Percentiles rank a stretch among this genome's conserved stretches.
These are phyloP conservation scores for Paramecium sexaurelia DNA, from an alignment of 73 alveolate genomes.

Conservation along the genomic window DNA sequence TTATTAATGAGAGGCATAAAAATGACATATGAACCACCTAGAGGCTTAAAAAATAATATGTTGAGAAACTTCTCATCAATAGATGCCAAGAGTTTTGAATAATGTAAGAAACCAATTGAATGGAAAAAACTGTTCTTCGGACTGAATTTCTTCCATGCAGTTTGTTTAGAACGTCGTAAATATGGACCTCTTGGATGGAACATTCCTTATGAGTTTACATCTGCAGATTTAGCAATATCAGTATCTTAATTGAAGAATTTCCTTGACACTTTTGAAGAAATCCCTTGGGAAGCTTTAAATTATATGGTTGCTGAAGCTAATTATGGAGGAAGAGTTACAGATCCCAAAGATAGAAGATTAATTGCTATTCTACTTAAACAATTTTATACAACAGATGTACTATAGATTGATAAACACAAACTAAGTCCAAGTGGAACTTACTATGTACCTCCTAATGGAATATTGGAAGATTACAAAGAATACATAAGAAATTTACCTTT, in stretches of 20 bases:
- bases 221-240: conserved; percentile 75
- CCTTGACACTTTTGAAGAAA: conserved; percentile 92
- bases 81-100: conserved; percentile 90
- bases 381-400: conserved; percentile 94
- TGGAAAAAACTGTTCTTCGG: conserved; percentile 94
- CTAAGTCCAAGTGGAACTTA: conserved; percentile 78
- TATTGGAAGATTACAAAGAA: conserved; percentile 82
- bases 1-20: conserved; percentile 95
- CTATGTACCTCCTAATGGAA: conserved; percentile 92
- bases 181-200: conserved; percentile 99
- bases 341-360: conserved; percentile 98
- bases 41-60: conserved; percentile 96
- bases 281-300: conserved; percentile 99
- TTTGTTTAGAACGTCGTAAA: conserved; percentile 99
- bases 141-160: conserved; percentile 98
- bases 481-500: conserved; percentile 89
- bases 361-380: conserved; percentile 88
- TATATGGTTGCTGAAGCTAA: conserved; percentile 99
- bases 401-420: conserved; percentile 90
- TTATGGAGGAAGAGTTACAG: conserved; percentile 99
- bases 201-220: conserved; percentile 99
- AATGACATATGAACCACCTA: conserved; percentile 98
- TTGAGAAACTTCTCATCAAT: conserved; percentile 90
- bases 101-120: conserved; percentile 85
- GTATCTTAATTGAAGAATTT: conserved; percentile 91